phyloP scores from a whole-genome alignment of 257 asterid species.

The Thymus quinquecostatus region DNA sequence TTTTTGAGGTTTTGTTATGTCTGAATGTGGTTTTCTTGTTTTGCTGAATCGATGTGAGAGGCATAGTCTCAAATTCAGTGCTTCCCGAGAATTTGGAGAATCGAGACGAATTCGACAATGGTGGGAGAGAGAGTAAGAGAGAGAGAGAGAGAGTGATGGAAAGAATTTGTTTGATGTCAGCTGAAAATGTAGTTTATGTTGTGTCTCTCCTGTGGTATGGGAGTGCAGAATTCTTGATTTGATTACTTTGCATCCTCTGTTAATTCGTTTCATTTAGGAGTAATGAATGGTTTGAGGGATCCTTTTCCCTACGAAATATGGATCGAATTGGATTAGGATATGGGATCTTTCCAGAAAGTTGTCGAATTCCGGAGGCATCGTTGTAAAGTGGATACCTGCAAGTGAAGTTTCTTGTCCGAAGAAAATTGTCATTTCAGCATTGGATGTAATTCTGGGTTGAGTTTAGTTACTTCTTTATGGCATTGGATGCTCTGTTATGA shows the following conservation, averaged over 20 bases:
- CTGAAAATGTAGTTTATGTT: slow-evolving; percentile 14
- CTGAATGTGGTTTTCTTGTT: slow-evolving; percentile 25
- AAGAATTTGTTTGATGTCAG: slow-evolving; percentile 15
- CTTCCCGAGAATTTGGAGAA: slow-evolving; percentile 30
- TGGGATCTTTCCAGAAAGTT: slow-evolving; percentile 15
- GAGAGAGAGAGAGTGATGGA: slow-evolving; percentile 8
- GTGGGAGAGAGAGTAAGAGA: slow-evolving; percentile 9
- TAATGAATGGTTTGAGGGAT: neutral
- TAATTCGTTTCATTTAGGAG: slow-evolving; percentile 7
- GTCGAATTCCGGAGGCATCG: neutral
- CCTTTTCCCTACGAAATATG: neutral
- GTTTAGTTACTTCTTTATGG: slow-evolving; percentile 16
- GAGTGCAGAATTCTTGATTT: slow-evolving; percentile 16
- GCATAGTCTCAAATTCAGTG: slow-evolving; percentile 36
- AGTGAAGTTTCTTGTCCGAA: neutral
- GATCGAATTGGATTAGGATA: slow-evolving; percentile 16
- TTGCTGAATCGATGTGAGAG: slow-evolving; percentile 32
- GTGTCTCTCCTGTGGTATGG: slow-evolving; percentile 17
- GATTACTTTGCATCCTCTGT: neutral
- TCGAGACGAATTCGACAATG: slow-evolving; percentile 15
- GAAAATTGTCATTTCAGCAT: neutral
- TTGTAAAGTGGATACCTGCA: slow-evolving; percentile 13
- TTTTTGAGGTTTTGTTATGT: slow-evolving; percentile 30
- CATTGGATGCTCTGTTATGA: neutral
- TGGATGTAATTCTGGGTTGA: slow-evolving; percentile 6